Evolutionary conservation across 768 basidiomycete genomes (phyloP).

Genomic region (Vishniacozyma victoriae): DNA sequence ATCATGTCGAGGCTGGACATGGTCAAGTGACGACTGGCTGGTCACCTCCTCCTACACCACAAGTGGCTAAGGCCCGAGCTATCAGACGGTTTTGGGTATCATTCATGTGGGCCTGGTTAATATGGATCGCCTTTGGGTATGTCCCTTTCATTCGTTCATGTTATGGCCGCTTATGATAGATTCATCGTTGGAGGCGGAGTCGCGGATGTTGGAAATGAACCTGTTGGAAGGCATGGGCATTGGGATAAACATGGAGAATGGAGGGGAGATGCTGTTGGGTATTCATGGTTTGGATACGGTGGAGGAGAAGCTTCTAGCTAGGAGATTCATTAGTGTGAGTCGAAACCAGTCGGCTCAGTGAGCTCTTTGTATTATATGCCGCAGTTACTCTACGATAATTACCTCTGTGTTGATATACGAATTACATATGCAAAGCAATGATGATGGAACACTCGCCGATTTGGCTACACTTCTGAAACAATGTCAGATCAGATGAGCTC

Average conservation of each 20-base stretch:
- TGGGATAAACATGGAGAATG: conserved; percentile 40
- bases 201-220: conserved; percentile 22
- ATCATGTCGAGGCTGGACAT: neutral
- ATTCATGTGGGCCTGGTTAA: conserved; percentile 37
- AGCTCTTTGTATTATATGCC: too few relatives aligned
- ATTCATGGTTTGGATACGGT: neutral
- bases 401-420: too few relatives aligned
- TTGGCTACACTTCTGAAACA: neutral
- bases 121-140: conserved; percentile 40
- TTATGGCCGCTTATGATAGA: conserved; percentile 12
- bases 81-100: conserved; percentile 36
- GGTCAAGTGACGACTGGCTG: conserved; percentile 11
- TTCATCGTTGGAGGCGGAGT: conserved; percentile 36
- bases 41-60: conserved; percentile 23
- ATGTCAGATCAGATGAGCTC: too few relatives aligned
- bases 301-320: neutral
- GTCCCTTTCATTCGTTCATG: conserved; percentile 11
- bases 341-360: too few relatives aligned
- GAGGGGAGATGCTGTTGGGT: conserved; percentile 17
- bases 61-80: conserved; percentile 28
- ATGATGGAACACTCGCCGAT: neutral
- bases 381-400: too few relatives aligned
- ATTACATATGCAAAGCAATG: neutral
- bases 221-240: conserved; percentile 28
- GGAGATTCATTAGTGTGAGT: too few relatives aligned